Percentiles rank a stretch among this genome's conserved stretches.
phyloP scores from a whole-genome alignment of 2,329 filamentous ascomycete species.

The Raffaelea deltoideospora region DNA sequence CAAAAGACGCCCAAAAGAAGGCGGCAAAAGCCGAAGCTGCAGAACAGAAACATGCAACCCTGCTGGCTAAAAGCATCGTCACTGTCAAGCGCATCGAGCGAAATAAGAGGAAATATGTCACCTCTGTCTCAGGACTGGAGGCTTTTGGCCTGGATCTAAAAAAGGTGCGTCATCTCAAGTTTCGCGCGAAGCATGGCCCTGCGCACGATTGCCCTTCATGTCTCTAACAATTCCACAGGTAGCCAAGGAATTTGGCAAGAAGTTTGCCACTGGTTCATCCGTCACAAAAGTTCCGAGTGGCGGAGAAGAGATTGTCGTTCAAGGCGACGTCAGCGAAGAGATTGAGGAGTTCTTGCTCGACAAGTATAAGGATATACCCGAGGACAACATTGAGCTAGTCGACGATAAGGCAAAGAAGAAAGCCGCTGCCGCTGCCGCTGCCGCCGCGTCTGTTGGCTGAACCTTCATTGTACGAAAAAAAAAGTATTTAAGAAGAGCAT shows the following conservation, averaged over 20 bases:
- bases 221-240: conserved; percentile 28
- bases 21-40: conserved; percentile 81
- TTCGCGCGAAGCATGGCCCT: no score
- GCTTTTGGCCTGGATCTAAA: conserved; percentile 85
- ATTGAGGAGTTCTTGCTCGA: conserved; percentile 82
- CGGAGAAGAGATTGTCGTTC: conserved; percentile 92
- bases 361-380: conserved; percentile 78
- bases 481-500: background rate
- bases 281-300: conserved; percentile 80
- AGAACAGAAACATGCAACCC: conserved; percentile 69
- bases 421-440: conserved; percentile 11
- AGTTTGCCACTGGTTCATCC: conserved; percentile 86
- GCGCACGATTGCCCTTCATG: no score
- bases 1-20: conserved; percentile 95
- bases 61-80: conserved; percentile 67
- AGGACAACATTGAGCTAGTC: conserved; percentile 87
- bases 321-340: conserved; percentile 92
- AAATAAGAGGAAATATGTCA: conserved; percentile 96
- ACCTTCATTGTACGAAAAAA: background rate
- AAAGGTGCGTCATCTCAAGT: conserved; percentile 43
- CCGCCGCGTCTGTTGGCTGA: background rate
- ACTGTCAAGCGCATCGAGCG: conserved; percentile 94
- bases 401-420: conserved; percentile 95
- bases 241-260: conserved; percentile 94
- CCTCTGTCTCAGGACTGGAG: conserved; percentile 79